phyloP scores from a whole-genome alignment of 129 eudicot species.

The Flaveria linearis region DNA sequence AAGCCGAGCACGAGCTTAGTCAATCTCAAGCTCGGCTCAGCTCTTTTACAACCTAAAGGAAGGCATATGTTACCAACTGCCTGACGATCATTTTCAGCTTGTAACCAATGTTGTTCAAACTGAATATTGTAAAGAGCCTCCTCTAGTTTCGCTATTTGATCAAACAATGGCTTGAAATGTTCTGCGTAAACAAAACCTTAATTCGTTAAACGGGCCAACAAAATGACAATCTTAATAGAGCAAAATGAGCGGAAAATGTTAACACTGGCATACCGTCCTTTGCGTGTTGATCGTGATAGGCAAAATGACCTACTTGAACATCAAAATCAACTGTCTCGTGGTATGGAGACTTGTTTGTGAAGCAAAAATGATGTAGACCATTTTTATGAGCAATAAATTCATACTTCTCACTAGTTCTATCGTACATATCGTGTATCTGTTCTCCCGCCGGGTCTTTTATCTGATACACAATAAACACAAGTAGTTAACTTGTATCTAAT shows the following conservation, averaged over 20 bases:
- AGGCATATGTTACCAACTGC: conserved; percentile 32
- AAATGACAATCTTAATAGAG: neutral
- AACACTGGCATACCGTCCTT: conserved; percentile 58
- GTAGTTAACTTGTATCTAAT: neutral
- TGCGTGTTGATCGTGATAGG: conserved; percentile 74
- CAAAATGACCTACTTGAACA: conserved; percentile 68
- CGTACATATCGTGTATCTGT: conserved; percentile 55
- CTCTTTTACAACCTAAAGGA: neutral
- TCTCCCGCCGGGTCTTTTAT: conserved; percentile 77
- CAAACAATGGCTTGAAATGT: conserved; percentile 75
- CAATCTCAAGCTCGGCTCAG: neutral
- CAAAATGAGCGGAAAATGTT: neutral
- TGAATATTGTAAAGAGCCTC: conserved; percentile 91
- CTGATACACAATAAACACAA: conserved; percentile 35
- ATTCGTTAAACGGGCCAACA: neutral
- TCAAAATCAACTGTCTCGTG: conserved; percentile 90
- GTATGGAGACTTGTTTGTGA: conserved; percentile 74
- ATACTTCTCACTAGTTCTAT: conserved; percentile 63
- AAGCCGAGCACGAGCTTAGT: neutral
- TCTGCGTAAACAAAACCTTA: conserved; percentile 40
- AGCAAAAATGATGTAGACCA: conserved; percentile 74
- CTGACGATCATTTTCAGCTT: conserved; percentile 90
- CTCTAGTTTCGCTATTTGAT: conserved; percentile 78
- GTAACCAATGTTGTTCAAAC: conserved; percentile 95
- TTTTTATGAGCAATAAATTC: conserved; percentile 69